phyloP scores from a whole-genome alignment of 2,329 filamentous ascomycete species.

The Fusarium robinianum region DNA sequence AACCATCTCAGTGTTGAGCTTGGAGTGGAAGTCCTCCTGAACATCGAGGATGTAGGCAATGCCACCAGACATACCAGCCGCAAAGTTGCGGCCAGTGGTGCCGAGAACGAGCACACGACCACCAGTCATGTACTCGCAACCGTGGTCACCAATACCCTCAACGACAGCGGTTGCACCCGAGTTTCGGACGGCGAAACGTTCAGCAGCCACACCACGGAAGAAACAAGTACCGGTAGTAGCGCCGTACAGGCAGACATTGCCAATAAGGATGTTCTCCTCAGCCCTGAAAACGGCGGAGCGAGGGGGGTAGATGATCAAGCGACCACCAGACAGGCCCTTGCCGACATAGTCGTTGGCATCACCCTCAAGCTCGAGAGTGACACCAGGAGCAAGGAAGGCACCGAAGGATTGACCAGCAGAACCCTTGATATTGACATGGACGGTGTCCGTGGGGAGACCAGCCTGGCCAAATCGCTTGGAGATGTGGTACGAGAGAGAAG shows the following conservation, averaged over 20 bases:
- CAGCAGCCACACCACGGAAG: constrained; percentile 95
- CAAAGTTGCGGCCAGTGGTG: constrained; percentile 92
- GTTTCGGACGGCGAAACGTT: constrained; percentile 96
- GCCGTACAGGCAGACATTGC: constrained; percentile 94
- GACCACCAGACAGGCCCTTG: constrained; percentile 91
- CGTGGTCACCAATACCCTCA: constrained; percentile 94
- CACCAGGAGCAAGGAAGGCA: constrained; percentile 89
- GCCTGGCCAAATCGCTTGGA: constrained; percentile 89
- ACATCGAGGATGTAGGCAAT: constrained; percentile 95
- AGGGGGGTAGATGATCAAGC: constrained; percentile 90
- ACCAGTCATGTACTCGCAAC: constrained; percentile 99
- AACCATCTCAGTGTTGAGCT: constrained; percentile 98
- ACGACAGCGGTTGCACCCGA: constrained; percentile 95
- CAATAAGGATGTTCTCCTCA: constrained; percentile 92
- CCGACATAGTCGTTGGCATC: constrained; percentile 97
- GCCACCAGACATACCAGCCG: constrained; percentile 97
- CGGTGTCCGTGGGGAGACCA: constrained; percentile 87
- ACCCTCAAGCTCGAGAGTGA: constrained; percentile 93
- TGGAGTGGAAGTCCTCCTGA: constrained; percentile 84
- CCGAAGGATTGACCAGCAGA: constrained; percentile 97
- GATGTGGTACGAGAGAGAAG: constrained; percentile 93
- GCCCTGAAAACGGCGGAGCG: constrained; percentile 91
- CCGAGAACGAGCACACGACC: constrained; percentile 87
- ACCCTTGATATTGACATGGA: constrained; percentile 95
- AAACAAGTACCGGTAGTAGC: constrained; percentile 89